Conservation (phyloP, 179 eudicot genomes). For the Heliamphora pulchella region DNA sequence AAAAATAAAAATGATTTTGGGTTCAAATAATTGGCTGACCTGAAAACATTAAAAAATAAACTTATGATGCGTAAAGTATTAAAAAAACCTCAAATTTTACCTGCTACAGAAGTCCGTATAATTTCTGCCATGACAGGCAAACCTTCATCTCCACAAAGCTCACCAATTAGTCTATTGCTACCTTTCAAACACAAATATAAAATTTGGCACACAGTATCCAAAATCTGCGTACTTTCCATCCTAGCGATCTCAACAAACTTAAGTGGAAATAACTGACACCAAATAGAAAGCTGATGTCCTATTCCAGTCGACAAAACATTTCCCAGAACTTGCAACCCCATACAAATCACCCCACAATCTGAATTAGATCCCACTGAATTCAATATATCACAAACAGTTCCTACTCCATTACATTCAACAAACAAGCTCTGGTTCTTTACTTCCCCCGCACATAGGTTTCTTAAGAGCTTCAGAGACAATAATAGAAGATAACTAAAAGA, state of each 20-base stretch:
- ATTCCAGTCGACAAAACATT: constrained; percentile 71
- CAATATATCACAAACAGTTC: constrained; percentile 30
- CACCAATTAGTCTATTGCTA: constrained; percentile 25
- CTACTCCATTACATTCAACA: constrained; percentile 51
- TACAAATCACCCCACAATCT: constrained; percentile 34
- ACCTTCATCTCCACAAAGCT: constrained; percentile 46
- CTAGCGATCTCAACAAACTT: constrained; percentile 47
- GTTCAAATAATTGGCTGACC: not conserved
- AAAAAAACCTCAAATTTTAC: no score
- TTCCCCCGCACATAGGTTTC: constrained; percentile 86
- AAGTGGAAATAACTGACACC: constrained; percentile 45
- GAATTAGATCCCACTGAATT: constrained; percentile 28
- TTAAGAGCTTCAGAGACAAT: constrained; percentile 57
- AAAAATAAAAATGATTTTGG: not conserved
- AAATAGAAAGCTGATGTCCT: constrained; percentile 48
- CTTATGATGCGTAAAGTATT: no score
- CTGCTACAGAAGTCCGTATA: constrained; percentile 47
- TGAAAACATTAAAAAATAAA: not conserved
- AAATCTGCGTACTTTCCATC: constrained; percentile 41
- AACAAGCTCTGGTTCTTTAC: constrained; percentile 48
- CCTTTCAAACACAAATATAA: constrained; percentile 54
- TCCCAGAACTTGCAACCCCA: constrained; percentile 70
- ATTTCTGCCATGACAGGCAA: constrained; percentile 47
- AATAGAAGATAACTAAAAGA: constrained; percentile 33
- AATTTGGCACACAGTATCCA: constrained; percentile 79